phyloP scores from a whole-genome alignment of 2,329 filamentous ascomycete species.

The Microdochium trichocladiopsis region DNA sequence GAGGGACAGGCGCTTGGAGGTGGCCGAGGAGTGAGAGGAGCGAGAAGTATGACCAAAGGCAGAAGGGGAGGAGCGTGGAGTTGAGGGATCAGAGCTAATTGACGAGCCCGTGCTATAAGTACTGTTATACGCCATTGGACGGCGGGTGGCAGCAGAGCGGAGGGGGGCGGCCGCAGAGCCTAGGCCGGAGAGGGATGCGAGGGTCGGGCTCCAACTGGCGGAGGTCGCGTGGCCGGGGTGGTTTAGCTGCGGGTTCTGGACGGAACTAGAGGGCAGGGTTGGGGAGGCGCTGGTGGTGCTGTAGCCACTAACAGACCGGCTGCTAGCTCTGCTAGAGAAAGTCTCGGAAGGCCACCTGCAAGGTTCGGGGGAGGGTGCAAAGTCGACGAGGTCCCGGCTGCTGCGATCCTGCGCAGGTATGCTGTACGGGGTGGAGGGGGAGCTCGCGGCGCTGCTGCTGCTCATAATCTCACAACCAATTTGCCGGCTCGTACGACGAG shows the following conservation, averaged over 20 bases:
- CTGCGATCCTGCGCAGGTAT: neutral
- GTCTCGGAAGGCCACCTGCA: conserved; percentile 18
- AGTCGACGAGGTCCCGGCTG: neutral
- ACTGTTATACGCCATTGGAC: conserved; percentile 33
- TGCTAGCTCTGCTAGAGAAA: conserved; percentile 21
- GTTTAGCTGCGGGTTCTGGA: neutral
- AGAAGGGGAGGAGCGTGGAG: conserved; percentile 46
- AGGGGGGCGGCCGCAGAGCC: conserved; percentile 11
- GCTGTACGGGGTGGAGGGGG: neutral
- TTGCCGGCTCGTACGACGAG: neutral
- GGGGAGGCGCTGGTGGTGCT: conserved; percentile 6
- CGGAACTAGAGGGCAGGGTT: neutral
- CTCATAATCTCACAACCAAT: neutral
- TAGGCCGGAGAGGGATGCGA: conserved; percentile 1
- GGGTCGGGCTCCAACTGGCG: neutral
- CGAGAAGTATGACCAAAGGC: conserved; percentile 38
- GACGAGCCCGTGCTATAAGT: conserved; percentile 33
- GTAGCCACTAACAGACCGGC: conserved; percentile 17
- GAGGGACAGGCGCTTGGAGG: conserved; percentile 43
- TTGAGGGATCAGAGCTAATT: conserved; percentile 41
- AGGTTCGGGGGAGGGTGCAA: conserved; percentile 12
- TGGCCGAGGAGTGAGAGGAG: conserved; percentile 42
- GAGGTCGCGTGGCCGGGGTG: neutral
- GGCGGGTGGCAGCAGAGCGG: conserved; percentile 13
- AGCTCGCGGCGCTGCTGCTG: neutral